These are phyloP conservation scores for Camptophora hylomeconis DNA, from an alignment of 2,329 filamentous ascomycete species.

Conservation along the genomic window DNA sequence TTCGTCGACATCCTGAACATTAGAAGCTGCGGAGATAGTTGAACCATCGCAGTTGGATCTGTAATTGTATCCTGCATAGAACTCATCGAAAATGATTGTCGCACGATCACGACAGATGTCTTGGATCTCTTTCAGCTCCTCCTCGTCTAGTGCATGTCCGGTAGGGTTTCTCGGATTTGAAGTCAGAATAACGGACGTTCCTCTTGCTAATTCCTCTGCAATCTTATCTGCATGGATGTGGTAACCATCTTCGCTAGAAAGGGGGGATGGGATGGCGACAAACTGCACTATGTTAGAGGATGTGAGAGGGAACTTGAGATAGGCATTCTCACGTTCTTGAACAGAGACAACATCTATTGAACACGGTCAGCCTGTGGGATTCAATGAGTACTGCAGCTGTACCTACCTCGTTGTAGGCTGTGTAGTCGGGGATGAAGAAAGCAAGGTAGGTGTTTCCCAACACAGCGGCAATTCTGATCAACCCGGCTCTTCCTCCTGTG, in stretches of 20 bases:
- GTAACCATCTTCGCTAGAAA: conserved; percentile 76
- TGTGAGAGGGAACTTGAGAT: neutral
- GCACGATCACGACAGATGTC: conserved; percentile 83
- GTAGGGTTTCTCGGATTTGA: conserved; percentile 95
- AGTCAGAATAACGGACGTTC: conserved; percentile 78
- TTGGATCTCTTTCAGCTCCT: conserved; percentile 79
- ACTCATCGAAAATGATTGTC: conserved; percentile 90
- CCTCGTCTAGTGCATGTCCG: conserved; percentile 71
- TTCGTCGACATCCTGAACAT: conserved; percentile 73
- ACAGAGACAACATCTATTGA: conserved; percentile 66
- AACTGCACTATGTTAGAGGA: conserved; percentile 41
- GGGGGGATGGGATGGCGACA: conserved; percentile 71
- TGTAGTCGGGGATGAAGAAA: conserved; percentile 93
- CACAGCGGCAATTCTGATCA: conserved; percentile 90
- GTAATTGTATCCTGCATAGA: conserved; percentile 95
- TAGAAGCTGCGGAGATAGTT: conserved; percentile 79
- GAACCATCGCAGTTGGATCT: conserved; percentile 80
- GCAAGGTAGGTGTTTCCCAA: conserved; percentile 83
- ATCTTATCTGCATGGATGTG: conserved; percentile 91
- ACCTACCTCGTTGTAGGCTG: conserved; percentile 69
- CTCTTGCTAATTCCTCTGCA: conserved; percentile 75
- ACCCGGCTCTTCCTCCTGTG: conserved; percentile 67
- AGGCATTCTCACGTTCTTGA: conserved; percentile 51
- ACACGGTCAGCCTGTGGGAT: too few species aligned
- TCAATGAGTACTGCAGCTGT: too few species aligned